These are phyloP conservation scores for Gossypium stocksii DNA, from an alignment of 345 rosid genomes.

Conservation along the genomic window DNA sequence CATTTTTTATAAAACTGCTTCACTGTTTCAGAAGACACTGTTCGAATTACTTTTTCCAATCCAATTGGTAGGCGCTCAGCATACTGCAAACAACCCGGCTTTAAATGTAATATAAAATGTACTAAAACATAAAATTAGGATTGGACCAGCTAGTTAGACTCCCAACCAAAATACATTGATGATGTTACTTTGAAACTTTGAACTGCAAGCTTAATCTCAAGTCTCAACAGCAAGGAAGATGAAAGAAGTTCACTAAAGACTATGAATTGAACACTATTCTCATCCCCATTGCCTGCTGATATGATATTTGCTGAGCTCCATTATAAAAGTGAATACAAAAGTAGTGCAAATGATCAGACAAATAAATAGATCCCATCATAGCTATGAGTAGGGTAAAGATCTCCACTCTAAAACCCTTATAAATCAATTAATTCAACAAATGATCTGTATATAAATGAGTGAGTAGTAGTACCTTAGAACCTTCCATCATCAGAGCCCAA, in stretches of 20 bases:
- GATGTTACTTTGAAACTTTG: neutral
- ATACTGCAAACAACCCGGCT: conserved; percentile 51
- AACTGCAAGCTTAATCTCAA: neutral
- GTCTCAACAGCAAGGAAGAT: neutral
- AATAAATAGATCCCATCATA: neutral
- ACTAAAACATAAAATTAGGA: neutral
- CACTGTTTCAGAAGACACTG: conserved; percentile 67
- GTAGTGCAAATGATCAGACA: neutral
- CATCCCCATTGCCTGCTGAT: neutral
- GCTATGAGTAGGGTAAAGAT: neutral
- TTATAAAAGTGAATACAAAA: neutral
- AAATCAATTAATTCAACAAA: neutral
- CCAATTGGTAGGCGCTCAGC: conserved; percentile 94
- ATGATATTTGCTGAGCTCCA: neutral
- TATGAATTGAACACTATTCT: neutral
- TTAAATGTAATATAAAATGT: neutral
- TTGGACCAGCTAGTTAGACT: neutral
- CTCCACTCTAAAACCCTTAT: neutral
- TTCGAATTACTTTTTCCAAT: conserved; percentile 80
- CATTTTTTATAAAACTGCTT: conserved; percentile 73
- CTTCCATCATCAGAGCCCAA: conserved; percentile 85
- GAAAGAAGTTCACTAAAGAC: neutral
- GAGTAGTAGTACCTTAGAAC: conserved; percentile 60
- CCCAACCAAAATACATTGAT: neutral
- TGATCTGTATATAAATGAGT: neutral